These are phyloP conservation scores for Psilocybe tampanensis DNA, from an alignment of 768 basidiomycete species.

Conservation along the genomic window DNA sequence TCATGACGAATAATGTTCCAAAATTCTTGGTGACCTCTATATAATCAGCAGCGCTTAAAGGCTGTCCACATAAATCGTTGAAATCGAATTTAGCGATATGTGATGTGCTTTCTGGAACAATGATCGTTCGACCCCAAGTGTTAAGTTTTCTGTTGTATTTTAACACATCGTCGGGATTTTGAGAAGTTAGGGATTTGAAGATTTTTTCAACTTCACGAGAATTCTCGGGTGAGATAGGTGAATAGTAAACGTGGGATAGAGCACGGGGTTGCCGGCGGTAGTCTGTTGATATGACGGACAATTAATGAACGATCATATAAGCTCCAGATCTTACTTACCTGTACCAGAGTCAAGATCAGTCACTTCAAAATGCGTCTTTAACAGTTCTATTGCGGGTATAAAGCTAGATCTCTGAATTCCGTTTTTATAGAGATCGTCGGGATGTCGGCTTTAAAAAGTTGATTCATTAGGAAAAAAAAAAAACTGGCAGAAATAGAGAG, in stretches of 20 bases:
- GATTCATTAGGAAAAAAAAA: neutral
- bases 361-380: slow-evolving; percentile 85
- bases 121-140: slow-evolving; percentile 90
- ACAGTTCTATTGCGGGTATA: slow-evolving; percentile 90
- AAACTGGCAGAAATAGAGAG: slow-evolving; percentile 4
- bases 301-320: slow-evolving; percentile 4
- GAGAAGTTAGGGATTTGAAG: slow-evolving; percentile 70
- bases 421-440: slow-evolving; percentile 97
- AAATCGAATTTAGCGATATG: slow-evolving; percentile 88
- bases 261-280: slow-evolving; percentile 93
- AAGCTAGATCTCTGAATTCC: slow-evolving; percentile 97
- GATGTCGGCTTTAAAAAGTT: slow-evolving; percentile 75
- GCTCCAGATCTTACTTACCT: slow-evolving; percentile 47
- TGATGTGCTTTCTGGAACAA: slow-evolving; percentile 78
- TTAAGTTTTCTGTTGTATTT: slow-evolving; percentile 63
- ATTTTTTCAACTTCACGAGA: slow-evolving; percentile 76
- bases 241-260: slow-evolving; percentile 92
- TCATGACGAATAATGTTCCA: slow-evolving; percentile 82
- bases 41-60: slow-evolving; percentile 94
- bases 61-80: slow-evolving; percentile 82
- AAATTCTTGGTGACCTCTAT: slow-evolving; percentile 90
- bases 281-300: slow-evolving; percentile 48
- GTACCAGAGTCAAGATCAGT: slow-evolving; percentile 96
- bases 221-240: slow-evolving; percentile 73
- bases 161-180: slow-evolving; percentile 55